Conservation (phyloP, 768 basidiomycete species). For the Floccularia luteovirens region DNA sequence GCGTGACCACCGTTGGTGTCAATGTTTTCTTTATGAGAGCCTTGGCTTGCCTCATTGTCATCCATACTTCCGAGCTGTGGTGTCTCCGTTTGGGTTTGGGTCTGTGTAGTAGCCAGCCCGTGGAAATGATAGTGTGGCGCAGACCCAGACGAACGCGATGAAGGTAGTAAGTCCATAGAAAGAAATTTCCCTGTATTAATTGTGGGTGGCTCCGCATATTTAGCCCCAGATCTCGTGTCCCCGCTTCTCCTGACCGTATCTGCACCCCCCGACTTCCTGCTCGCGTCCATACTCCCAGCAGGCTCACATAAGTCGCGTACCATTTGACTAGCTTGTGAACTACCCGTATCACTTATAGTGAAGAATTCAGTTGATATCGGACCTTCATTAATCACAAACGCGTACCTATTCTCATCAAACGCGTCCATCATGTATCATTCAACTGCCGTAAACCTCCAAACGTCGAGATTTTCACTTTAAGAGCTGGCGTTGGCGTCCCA, state of each 20-base stretch:
- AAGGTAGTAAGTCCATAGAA: slow-evolving; percentile 32
- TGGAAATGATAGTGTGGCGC: slow-evolving; percentile 49
- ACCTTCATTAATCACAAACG: slow-evolving; percentile 8
- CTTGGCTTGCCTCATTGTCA: slow-evolving; percentile 24
- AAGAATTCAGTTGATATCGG: slow-evolving; percentile 4
- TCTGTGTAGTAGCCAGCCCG: slow-evolving; percentile 48
- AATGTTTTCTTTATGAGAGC: slow-evolving; percentile 51
- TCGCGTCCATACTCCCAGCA: slow-evolving; percentile 4
- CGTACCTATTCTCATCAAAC: slow-evolving; percentile 27
- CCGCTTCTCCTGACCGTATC: too few species aligned
- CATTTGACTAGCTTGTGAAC: slow-evolving; percentile 51
- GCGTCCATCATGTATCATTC: slow-evolving; percentile 23
- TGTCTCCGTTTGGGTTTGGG: slow-evolving; percentile 37
- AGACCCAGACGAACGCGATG: slow-evolving; percentile 22
- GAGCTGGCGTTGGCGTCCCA: too few species aligned
- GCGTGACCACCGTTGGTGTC: slow-evolving; percentile 8
- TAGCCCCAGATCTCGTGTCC: too few species aligned
- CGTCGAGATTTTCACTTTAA: too few species aligned
- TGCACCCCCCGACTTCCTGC: too few species aligned
- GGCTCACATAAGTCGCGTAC: slow-evolving; percentile 35
- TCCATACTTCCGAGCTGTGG: slow-evolving; percentile 16
- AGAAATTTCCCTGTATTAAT: slow-evolving; percentile 21
- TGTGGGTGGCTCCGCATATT: slow-evolving; percentile 11
- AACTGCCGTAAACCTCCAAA: too few species aligned
- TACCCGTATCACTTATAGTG: slow-evolving; percentile 28